phyloP scores from a whole-genome alignment of 768 basidiomycete genomes.

The Leccinum rimulosum region DNA sequence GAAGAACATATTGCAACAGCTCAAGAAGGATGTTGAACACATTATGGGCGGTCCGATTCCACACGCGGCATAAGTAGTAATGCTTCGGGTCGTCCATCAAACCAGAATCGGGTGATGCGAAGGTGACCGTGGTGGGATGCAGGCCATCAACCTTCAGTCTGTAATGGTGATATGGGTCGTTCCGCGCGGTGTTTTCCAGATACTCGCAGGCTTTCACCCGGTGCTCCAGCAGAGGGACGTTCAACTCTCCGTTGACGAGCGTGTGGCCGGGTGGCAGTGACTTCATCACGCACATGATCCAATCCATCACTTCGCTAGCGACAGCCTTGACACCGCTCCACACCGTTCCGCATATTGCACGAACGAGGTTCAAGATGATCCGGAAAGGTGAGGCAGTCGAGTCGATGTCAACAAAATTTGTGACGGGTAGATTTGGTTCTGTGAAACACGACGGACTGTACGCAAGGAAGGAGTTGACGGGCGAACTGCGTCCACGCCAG shows the following conservation, averaged over 20 bases:
- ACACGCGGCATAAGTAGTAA: slow-evolving; percentile 23
- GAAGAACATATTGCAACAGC: slow-evolving; percentile 13
- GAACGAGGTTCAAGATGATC: slow-evolving; percentile 15
- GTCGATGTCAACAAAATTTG: slow-evolving; percentile 2
- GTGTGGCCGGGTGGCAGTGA: slow-evolving; percentile 18
- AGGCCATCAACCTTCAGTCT: slow-evolving; percentile 14
- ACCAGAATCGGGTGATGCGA: neutral
- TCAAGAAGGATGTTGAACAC: slow-evolving; percentile 18
- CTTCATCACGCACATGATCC: slow-evolving; percentile 5
- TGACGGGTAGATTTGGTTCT: slow-evolving; percentile 1
- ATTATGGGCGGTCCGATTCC: slow-evolving; percentile 14
- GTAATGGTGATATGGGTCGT: slow-evolving; percentile 4
- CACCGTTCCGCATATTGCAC: slow-evolving; percentile 5
- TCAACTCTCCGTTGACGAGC: slow-evolving; percentile 25
- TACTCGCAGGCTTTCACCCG: slow-evolving; percentile 11
- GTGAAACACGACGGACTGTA: slow-evolving; percentile 16
- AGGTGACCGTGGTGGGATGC: slow-evolving; percentile 3
- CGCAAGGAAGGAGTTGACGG: slow-evolving; percentile 25
- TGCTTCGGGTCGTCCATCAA: slow-evolving; percentile 5
- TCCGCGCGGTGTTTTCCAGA: neutral
- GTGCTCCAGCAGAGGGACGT: slow-evolving; percentile 22
- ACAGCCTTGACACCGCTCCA: slow-evolving; percentile 11
- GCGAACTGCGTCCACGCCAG: slow-evolving; percentile 22
- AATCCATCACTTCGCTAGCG: neutral
- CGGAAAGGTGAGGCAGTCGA: slow-evolving; percentile 6